A percentile compares a stretch with the other conserved stretches of the same genome.
These are phyloP conservation scores for Fabrea salina DNA, from an alignment of 169 alveolate genomes.

Conservation along the genomic window DNA sequence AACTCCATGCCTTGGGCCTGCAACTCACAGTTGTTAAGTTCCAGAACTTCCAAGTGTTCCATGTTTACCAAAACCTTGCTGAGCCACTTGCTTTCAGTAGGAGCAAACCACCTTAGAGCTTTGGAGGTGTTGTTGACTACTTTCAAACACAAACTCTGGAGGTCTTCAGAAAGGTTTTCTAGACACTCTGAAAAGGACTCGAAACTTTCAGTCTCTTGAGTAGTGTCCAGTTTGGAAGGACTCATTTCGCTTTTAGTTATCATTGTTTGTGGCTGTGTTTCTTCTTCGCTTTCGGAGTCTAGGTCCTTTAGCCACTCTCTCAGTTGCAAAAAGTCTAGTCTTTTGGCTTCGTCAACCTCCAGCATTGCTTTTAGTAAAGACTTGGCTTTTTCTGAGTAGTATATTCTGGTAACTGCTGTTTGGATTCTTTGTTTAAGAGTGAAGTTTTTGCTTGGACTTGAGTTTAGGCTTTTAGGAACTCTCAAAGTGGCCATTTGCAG, in stretches of 20 bases:
- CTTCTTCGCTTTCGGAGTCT: background rate
- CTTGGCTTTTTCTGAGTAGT: background rate
- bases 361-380: background rate
- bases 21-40: background rate
- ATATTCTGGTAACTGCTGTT: background rate
- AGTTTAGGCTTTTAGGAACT: slow-evolving; percentile 66
- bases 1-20: background rate
- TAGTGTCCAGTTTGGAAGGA: background rate
- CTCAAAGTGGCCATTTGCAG: slow-evolving; percentile 67
- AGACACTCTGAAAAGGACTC: background rate
- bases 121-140: no score
- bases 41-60: background rate
- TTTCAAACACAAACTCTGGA: no score
- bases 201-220: background rate
- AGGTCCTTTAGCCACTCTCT: background rate
- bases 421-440: background rate
- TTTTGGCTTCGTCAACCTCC: background rate
- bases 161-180: no score
- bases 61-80: background rate
- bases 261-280: background rate
- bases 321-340: slow-evolving; percentile 9
- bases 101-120: no score
- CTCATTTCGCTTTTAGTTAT: background rate
- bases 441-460: background rate
- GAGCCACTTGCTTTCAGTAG: background rate